Base-by-base conservation (phyloP, 106 monocot genomes). In the Narthecium ossifragum region DNA sequence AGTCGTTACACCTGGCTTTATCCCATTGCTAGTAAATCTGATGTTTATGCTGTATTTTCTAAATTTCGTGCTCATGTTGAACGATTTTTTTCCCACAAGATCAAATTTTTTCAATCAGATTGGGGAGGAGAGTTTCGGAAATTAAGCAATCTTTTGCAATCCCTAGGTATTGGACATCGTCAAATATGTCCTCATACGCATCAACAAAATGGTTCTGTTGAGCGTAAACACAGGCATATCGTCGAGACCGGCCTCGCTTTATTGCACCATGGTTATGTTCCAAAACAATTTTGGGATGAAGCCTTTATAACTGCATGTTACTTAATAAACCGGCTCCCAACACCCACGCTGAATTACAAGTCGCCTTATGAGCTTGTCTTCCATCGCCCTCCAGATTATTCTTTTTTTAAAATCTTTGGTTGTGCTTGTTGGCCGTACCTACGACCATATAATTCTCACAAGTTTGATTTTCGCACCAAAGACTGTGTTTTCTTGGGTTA, bases 351-450 rank as follows among this genome's bases (percentile, higher is more conserved):
- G n/a, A n/a, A n/a, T n/a, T n/a, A n/a, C n/a, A n/a, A n/a, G n/a
- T 2, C 43, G 18, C 6, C 43, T 43, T 18, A 2, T 2, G 43
- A 43, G 18, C 11, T 13, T 17, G 2, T 43, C 18, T 18, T 43
- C 11, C 1, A 18, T 18, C 18, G 17, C 14, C 4, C 14, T 17
- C 43, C 43, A 43, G 18, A 43, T 3, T 43, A 43, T 18, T 43
- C 2, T 13, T 18, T 43, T 13, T 18, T 43, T 17, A 43, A 43
- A 2, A 18, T 1, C 4, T 62, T 70, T 62, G 58, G 34, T 4
- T 69, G 68, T 48, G 32, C 26, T 2, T 69, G 68, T 12, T 69
- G 31, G 9, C 24, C 59, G 0, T n/a, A 41, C 8, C 6, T 45
- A 14, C 23, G 15, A 2, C 55, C 66, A 17, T 55, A 43, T n/a